Base-by-base conservation (phyloP, 2,329 filamentous ascomycete species). In the Monosporascus sp. region DNA sequence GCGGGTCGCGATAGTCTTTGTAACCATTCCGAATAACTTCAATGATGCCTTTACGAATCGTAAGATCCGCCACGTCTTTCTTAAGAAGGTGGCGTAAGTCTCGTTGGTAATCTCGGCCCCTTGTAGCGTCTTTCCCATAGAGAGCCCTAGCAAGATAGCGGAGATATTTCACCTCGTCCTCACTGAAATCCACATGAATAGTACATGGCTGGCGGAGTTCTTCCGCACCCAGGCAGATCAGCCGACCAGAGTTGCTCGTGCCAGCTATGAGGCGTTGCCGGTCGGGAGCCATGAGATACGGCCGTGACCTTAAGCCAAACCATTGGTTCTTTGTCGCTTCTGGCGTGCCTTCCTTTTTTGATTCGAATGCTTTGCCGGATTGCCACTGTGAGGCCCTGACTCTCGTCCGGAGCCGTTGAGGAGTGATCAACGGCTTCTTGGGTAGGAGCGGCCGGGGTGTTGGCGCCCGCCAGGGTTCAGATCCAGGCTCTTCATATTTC, bases 81-180 rank as follows among this genome's bases (percentile, higher is more conserved):
- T 66, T 68, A 6, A 67, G 47, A 3, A 69, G 22, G 49, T 66
- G 62, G 14, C 64, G 63, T 19, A 69, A 46, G 41, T 69, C 66
- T 19, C 56, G 56, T 2, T 59, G 20, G 20, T 50, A 48, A 6
- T 59, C 54, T 37, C 61, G 24, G 3, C 52, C 34, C 24, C 51
- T 54, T 2, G 49, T 26, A 3, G 44, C 38, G 4, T 50, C 49
- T 37, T 41, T 64, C 27, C 63, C 62, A 38, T 61, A 64, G 16
- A 64, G 50, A 16, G 22, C 48, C 24, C 67, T 60, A 7, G 64
- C 65, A 9, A 66, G 27, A 8, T 52, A 45, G 31, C 57, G 59
- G 24, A 69, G 52, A 52, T 64, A 66, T 17, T 45, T 51, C 2
- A 63, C 52, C 49, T 69, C 67, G 8, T 54, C 53, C 6, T 60